Conservation (phyloP, 73 alveolate species). For the Paramecium sonneborni region DNA sequence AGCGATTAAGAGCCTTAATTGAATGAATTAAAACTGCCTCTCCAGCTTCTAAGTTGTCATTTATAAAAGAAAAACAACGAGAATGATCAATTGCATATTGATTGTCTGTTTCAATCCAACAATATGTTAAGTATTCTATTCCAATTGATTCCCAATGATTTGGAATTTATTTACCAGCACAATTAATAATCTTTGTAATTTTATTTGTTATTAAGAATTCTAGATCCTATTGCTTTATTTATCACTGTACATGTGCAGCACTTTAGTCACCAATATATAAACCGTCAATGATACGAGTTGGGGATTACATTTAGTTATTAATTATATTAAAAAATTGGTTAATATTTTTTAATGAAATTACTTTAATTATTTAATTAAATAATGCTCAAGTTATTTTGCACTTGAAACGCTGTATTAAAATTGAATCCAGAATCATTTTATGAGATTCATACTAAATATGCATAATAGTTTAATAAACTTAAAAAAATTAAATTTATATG, state of each 20-base stretch:
- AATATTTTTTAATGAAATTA: neutral
- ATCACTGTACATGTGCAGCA: neutral
- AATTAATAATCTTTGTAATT: conserved; percentile 88
- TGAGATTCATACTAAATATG: neutral
- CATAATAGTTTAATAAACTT: neutral
- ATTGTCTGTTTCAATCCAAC: conserved; percentile 81
- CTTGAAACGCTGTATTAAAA: neutral
- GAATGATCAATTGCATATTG: neutral
- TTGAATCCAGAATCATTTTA: neutral
- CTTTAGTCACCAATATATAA: conserved; percentile 14
- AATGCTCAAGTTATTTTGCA: neutral
- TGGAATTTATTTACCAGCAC: conserved; percentile 92
- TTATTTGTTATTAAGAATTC: conserved; percentile 92
- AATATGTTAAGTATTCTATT: conserved; percentile 82
- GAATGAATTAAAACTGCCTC: conserved; percentile 79
- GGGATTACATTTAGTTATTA: neutral
- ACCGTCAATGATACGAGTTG: conserved; percentile 29
- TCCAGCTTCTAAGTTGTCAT: conserved; percentile 69
- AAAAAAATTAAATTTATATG: neutral
- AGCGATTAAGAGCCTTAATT: conserved; percentile 71
- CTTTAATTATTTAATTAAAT: neutral
- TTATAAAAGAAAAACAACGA: conserved; percentile 68
- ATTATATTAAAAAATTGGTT: neutral
- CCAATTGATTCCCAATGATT: conserved; percentile 94
- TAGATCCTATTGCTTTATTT: conserved; percentile 60